Conservation (phyloP, 2,329 filamentous ascomycete species). For the Nigrograna mackinnonii region DNA sequence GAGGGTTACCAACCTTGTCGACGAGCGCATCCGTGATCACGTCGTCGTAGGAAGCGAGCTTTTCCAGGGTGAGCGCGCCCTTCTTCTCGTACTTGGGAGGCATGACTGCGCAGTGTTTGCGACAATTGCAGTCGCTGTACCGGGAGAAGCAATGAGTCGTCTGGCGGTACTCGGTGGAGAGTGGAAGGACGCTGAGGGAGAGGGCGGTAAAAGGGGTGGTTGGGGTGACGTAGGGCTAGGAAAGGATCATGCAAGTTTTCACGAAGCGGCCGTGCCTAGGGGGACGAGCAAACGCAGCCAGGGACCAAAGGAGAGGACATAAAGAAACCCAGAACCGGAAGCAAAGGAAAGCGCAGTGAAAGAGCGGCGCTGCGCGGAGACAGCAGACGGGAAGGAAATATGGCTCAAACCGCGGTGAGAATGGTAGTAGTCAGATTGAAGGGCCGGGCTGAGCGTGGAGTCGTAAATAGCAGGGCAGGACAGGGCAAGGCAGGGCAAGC, state of each 20-base stretch:
- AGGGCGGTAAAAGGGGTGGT: conserved; percentile 20
- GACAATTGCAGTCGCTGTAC: neutral
- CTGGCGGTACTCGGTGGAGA: neutral
- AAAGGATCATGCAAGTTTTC: conserved; percentile 21
- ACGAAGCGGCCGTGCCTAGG: too few species aligned
- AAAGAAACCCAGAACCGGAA: conserved; percentile 6
- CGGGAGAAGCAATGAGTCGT: too few species aligned
- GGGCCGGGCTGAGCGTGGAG: too few species aligned
- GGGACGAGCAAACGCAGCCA: too few species aligned
- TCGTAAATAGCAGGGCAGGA: too few species aligned
- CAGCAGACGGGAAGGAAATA: conserved; percentile 10
- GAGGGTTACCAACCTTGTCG: conserved; percentile 73
- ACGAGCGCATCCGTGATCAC: conserved; percentile 92
- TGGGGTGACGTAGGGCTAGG: conserved; percentile 33
- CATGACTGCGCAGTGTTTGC: conserved; percentile 35
- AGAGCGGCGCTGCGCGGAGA: conserved; percentile 32
- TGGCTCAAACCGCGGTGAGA: conserved; percentile 16
- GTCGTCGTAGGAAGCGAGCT: conserved; percentile 93
- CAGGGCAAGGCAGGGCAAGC: too few species aligned
- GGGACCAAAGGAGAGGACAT: conserved; percentile 2
- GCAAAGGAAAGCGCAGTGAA: conserved; percentile 18
- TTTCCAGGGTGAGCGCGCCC: conserved; percentile 79
- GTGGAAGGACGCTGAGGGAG: neutral
- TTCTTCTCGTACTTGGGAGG: conserved; percentile 58
- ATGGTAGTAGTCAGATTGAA: conserved; percentile 7